phyloP scores from a whole-genome alignment of 805 yeast species.

The Pichia eremophila region DNA sequence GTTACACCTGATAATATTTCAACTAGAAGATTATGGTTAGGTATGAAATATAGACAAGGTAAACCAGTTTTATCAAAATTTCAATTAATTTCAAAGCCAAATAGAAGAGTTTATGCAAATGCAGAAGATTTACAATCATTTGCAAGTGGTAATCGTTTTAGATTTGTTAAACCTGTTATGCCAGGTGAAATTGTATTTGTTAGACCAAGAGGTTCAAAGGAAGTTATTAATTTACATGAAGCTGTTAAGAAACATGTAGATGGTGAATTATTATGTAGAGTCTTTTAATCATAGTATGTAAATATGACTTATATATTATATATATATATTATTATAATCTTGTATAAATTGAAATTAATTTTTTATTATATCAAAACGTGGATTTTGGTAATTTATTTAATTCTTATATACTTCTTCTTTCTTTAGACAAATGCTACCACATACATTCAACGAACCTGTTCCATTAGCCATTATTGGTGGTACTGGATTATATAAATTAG shows the following conservation, averaged over 20 bases:
- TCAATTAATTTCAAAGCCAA: constrained; percentile 75
- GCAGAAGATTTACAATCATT: constrained; percentile 59
- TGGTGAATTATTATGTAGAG: constrained; percentile 80
- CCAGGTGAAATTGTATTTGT: constrained; percentile 87
- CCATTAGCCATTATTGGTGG: constrained; percentile 92
- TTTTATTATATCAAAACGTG: no score
- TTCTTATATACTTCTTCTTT: no score
- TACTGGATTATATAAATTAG: constrained; percentile 89
- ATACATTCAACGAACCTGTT: constrained; percentile 54
- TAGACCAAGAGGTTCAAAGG: constrained; percentile 32
- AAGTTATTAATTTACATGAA: constrained; percentile 67
- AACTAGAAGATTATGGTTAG: constrained; percentile 84
- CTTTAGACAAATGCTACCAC: constrained; percentile 27
- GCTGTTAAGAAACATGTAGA: constrained; percentile 65
- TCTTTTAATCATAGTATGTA: constrained; percentile 16
- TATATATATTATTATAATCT: background rate
- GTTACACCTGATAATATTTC: constrained; percentile 82
- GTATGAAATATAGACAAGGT: constrained; percentile 77
- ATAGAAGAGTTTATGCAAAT: constrained; percentile 57
- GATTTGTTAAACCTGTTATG: constrained; percentile 69
- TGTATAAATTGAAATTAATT: background rate
- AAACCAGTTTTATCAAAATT: constrained; percentile 67
- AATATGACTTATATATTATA: background rate
- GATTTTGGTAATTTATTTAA: no score
- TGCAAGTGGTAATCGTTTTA: constrained; percentile 65